phyloP scores from a whole-genome alignment of 805 yeast species.

The Dipodascus albidus region DNA sequence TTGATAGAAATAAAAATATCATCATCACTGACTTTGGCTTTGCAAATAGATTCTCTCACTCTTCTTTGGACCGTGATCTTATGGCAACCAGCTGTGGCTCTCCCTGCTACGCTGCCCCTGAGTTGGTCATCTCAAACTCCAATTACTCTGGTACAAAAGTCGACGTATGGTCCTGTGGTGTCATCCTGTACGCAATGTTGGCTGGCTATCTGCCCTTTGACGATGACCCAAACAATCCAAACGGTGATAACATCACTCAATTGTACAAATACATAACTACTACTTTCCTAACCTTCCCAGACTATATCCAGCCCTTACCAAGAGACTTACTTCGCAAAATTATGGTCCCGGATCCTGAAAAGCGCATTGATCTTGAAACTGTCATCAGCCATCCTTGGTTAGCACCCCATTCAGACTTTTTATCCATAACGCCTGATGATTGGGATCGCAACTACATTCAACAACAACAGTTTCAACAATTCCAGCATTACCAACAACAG shows the following conservation, averaged over 20 bases:
- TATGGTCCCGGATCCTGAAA: constrained; percentile 69
- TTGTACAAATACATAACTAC: constrained; percentile 84
- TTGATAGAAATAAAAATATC: constrained; percentile 79
- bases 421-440: constrained; percentile 76
- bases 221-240: constrained; percentile 94
- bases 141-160: constrained; percentile 90
- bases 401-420: constrained; percentile 64
- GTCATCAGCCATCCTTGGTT: constrained; percentile 84
- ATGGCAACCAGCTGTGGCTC: constrained; percentile 96
- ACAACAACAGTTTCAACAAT: neutral
- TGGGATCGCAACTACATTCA: constrained; percentile 50
- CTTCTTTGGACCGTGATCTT: constrained; percentile 35
- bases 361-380: constrained; percentile 55
- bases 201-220: constrained; percentile 97
- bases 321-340: constrained; percentile 82
- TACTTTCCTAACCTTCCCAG: constrained; percentile 91
- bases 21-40: constrained; percentile 92
- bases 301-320: constrained; percentile 80
- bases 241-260: constrained; percentile 85
- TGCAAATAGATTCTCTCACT: constrained; percentile 64
- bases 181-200: constrained; percentile 89
- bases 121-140: constrained; percentile 73
- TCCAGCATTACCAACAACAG: neutral
- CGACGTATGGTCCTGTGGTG: constrained; percentile 96
- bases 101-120: constrained; percentile 98